Percentiles rank a stretch among this genome's conserved stretches.
phyloP scores from a whole-genome alignment of 2,329 filamentous ascomycete genomes.

The Chaetomium sp. region DNA sequence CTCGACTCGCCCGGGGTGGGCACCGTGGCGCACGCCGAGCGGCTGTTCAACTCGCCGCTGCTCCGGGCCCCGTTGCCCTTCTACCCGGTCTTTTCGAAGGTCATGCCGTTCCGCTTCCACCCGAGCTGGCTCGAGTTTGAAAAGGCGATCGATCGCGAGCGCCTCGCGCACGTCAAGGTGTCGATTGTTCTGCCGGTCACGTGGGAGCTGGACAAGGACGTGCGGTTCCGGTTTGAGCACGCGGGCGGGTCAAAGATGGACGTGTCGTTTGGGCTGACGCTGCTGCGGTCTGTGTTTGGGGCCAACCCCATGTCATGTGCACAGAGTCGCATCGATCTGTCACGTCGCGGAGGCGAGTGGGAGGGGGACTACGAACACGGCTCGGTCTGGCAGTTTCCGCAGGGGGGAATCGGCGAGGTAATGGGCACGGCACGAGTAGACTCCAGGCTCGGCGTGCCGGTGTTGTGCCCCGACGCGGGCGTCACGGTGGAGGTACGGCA shows the following conservation, averaged over 20 bases:
- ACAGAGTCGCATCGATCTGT: constrained; percentile 23
- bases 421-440: neutral
- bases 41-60: constrained; percentile 37
- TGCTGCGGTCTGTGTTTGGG: constrained; percentile 35
- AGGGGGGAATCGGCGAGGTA: constrained; percentile 25
- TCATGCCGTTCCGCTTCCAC: constrained; percentile 46
- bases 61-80: constrained; percentile 23
- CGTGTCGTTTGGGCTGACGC: constrained; percentile 35
- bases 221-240: constrained; percentile 38
- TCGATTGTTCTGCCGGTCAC: constrained; percentile 20
- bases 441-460: neutral
- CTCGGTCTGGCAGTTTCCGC: constrained; percentile 35
- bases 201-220: constrained; percentile 33
- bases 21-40: constrained; percentile 39
- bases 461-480: neutral
- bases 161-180: constrained; percentile 32
- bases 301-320: constrained; percentile 34
- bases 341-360: constrained; percentile 20
- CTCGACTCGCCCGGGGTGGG: constrained; percentile 47
- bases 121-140: constrained; percentile 41
- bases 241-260: constrained; percentile 37
- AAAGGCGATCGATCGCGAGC: constrained; percentile 31
- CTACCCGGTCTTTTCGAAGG: constrained; percentile 45
- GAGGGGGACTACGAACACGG: constrained; percentile 30
- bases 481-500: neutral